phyloP scores from a whole-genome alignment of 2,329 filamentous ascomycete species.

The Macrophomina phaseolina region DNA sequence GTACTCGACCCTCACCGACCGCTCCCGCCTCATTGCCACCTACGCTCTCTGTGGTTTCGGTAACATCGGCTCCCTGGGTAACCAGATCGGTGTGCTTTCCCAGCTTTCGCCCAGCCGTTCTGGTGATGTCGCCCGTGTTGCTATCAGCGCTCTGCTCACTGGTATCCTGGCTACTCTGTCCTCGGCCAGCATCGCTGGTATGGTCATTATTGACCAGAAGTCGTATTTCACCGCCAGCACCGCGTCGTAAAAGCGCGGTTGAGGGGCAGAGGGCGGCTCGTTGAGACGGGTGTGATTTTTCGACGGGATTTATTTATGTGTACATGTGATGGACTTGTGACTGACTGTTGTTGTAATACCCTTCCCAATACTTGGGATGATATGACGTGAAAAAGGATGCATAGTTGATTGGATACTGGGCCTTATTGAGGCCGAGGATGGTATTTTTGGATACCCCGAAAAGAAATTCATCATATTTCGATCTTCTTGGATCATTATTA shows the following conservation, averaged over 20 bases:
- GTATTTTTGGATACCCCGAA: slow-evolving; percentile 21
- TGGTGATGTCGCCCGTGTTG: slow-evolving; percentile 77
- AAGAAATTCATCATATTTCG: slow-evolving; percentile 13
- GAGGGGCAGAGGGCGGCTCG: not conserved
- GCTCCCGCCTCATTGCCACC: slow-evolving; percentile 80
- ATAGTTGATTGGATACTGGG: not conserved
- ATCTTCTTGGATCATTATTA: not conserved
- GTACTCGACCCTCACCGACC: slow-evolving; percentile 67
- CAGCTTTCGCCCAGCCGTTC: slow-evolving; percentile 77
- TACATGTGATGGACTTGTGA: slow-evolving; percentile 3
- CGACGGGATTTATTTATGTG: not conserved
- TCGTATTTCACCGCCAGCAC: slow-evolving; percentile 30
- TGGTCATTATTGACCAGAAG: slow-evolving; percentile 67
- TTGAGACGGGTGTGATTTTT: not conserved
- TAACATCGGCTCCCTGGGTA: slow-evolving; percentile 86
- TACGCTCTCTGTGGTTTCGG: slow-evolving; percentile 79
- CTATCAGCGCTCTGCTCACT: slow-evolving; percentile 76
- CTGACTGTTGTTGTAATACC: slow-evolving; percentile 11
- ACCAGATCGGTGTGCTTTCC: slow-evolving; percentile 85
- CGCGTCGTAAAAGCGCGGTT: not conserved
- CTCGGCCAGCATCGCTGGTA: slow-evolving; percentile 76
- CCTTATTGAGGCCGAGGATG: not conserved
- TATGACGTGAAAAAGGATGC: slow-evolving; percentile 7
- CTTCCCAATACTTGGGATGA: slow-evolving; percentile 5
- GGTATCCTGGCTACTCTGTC: slow-evolving; percentile 81